These are phyloP conservation scores for Sclerotinia minor DNA, from an alignment of 2,329 filamentous ascomycete genomes.

Conservation along the genomic window DNA sequence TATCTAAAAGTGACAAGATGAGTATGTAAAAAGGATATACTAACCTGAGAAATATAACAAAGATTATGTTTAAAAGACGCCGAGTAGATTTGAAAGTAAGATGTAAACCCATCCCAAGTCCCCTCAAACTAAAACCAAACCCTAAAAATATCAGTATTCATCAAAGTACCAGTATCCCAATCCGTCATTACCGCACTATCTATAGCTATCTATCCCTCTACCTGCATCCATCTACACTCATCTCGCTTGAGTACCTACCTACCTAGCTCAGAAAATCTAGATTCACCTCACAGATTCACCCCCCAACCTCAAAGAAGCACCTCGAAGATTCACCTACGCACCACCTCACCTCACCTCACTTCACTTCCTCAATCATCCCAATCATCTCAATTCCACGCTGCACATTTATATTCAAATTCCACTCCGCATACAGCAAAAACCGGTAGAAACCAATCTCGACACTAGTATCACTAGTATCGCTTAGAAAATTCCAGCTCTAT, in stretches of 20 bases:
- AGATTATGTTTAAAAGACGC: no score
- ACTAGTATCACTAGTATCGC: not conserved
- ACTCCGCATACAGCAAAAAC: not conserved
- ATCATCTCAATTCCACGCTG: not conserved
- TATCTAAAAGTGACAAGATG: no score
- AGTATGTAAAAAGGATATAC: no score
- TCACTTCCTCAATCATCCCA: not conserved
- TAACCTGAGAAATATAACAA: no score
- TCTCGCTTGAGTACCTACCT: no score
- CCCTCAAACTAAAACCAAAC: no score
- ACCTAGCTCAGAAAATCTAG: not conserved
- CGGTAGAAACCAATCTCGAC: not conserved
- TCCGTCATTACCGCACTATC: not conserved
- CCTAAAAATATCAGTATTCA: rapidly evolving
- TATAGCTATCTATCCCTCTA: no score
- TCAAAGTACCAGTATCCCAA: not conserved
- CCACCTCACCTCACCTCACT: no score
- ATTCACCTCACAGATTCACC: no score
- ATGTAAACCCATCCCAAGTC: not conserved
- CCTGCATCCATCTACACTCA: not conserved
- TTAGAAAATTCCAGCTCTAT: not conserved
- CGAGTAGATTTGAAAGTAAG: no score
- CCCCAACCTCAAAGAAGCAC: no score
- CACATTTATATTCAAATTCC: not conserved
- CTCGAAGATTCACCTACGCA: no score